Evolutionary conservation across 1,139 yeast species (phyloP).

Genomic region (Debaryomyces fabryi): DNA sequence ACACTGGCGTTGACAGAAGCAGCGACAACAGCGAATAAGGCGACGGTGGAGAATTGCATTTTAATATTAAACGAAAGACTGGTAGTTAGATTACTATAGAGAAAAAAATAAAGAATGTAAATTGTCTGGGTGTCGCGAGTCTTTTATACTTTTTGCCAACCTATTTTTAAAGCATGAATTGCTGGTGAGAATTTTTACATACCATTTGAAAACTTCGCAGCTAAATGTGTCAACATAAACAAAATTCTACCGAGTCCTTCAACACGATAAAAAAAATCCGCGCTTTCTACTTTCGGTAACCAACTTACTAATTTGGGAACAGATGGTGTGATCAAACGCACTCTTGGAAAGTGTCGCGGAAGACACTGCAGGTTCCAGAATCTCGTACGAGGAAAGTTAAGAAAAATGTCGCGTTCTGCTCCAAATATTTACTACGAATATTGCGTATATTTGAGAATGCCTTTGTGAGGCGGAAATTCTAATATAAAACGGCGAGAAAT

Average conservation of each 20-base stretch:
- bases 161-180: neutral
- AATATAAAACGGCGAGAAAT: neutral
- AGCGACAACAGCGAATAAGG: slow-evolving; percentile 46
- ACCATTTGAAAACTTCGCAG: slow-evolving; percentile 2
- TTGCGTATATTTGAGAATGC: neutral
- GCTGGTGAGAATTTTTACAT: neutral
- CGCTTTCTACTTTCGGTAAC: neutral
- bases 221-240: slow-evolving; percentile 1
- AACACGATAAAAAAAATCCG: neutral
- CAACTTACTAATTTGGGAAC: neutral
- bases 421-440: neutral
- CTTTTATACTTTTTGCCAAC: slow-evolving; percentile 2
- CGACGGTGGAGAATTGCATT: slow-evolving; percentile 53
- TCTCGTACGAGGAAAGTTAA: neutral
- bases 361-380: neutral
- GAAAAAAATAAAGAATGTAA: neutral
- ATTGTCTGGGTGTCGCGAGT: neutral
- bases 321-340: neutral
- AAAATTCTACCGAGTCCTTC: neutral
- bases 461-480: neutral
- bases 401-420: neutral
- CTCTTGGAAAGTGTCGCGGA: neutral
- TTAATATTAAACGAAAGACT: slow-evolving; percentile 31
- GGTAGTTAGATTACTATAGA: slow-evolving; percentile 24
- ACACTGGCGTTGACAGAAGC: slow-evolving; percentile 39